Percentiles rank a stretch among this genome's conserved stretches.
Evolutionary conservation across 345 rosid species (phyloP).

Genomic region (Microcos paniculata): DNA sequence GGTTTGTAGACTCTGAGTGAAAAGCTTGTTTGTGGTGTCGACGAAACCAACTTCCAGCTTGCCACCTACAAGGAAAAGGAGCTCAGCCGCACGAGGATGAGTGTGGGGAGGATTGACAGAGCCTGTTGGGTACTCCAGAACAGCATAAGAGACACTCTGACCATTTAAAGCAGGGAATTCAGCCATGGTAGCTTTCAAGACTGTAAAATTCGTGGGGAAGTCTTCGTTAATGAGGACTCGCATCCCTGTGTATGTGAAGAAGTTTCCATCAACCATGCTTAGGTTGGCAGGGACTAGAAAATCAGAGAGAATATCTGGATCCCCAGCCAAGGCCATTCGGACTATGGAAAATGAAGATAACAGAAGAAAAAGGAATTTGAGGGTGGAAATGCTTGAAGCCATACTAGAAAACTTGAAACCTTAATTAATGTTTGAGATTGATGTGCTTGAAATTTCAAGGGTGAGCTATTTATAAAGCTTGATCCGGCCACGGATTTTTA

Average conservation of each 20-base stretch:
- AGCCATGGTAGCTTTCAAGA: neutral
- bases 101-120: constrained; percentile 6
- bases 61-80: neutral
- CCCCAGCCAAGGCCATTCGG: neutral
- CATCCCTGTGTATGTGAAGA: constrained; percentile 3
- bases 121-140: neutral
- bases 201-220: neutral
- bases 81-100: constrained; percentile 6
- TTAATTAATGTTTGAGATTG: neutral
- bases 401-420: neutral
- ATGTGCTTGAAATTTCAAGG: neutral
- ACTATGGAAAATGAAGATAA: neutral
- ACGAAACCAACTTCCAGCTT: neutral
- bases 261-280: neutral
- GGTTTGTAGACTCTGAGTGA: neutral
- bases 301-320: constrained; percentile 7
- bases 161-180: constrained; percentile 9
- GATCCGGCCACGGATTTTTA: neutral
- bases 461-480: neutral
- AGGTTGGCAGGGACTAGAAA: neutral
- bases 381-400: neutral
- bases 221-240: neutral
- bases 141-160: neutral
- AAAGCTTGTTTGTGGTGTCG: constrained; percentile 10
- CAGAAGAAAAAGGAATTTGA: neutral